Base-by-base conservation (phyloP, 2,329 filamentous ascomycete species). In the Ophiostoma sp. region DNA sequence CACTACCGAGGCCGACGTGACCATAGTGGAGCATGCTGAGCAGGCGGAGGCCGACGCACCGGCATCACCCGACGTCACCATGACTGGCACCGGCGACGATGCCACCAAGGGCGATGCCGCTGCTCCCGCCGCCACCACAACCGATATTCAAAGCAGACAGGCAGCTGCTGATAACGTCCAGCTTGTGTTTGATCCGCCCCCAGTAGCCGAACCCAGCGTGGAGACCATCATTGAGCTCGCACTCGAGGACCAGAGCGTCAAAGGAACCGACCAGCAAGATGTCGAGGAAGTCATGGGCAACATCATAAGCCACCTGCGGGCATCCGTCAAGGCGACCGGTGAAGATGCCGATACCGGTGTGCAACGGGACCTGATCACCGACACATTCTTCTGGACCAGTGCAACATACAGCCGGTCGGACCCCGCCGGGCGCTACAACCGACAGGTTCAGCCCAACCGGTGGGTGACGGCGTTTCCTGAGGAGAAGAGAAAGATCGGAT, bases 201-300 rank as follows among this genome's bases (percentile, higher is more conserved):
- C 76, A 75, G 81, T 79, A 75, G 72, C 77, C 12, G 79, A 81
- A 59, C 82, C 82, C 3, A 77, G 88, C 12, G 68, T 75, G 15
- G 85, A 87, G 28, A 79, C 85, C 68, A 84, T 84, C 71, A 84
- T 87, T 11, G 81, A 80, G 63, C 83, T 78, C 72, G 85, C 82
- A 5, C 82, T 84, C 33, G 85, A 84, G 77, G 83, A 82, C 84
- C 83, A 79, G 83, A 83, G 72, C 76, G 84, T 78, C 42, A 85
- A 85, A 11, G 87, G 87, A 2, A 88, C 87, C 0, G 85, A 93
- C 45, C 96, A 99, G 79, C 95, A 99, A 82, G 96, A 99, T 82
- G 95, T 98, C 4, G 94, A 94, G 15, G 96, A 99, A 82, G 95
- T 98, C 63, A 95, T 98, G 84, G 94, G 94, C 74, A 96, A 95